A percentile compares a stretch with the other conserved stretches of the same genome.
Conservation (phyloP, 345 rosid genomes). For the Garcia nutans region DNA sequence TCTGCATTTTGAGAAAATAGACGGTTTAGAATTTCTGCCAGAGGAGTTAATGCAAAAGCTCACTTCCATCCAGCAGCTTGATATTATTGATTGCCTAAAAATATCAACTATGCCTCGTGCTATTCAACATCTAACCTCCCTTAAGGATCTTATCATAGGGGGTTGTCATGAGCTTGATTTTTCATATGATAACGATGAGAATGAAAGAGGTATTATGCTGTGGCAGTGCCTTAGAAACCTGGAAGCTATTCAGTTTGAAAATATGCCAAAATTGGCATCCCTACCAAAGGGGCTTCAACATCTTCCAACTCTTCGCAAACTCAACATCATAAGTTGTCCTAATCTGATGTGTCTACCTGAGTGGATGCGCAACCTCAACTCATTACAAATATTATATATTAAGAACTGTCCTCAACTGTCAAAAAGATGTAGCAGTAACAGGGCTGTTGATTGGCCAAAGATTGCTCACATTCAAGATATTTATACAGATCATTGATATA, state of each 20-base stretch:
- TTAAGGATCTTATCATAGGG: not conserved
- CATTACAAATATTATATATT: not conserved
- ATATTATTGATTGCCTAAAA: not conserved
- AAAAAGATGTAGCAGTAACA: not conserved
- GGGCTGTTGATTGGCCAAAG: constrained; percentile 8
- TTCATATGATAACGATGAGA: not conserved
- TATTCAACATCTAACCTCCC: not conserved
- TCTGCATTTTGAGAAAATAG: not conserved
- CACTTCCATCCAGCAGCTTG: not conserved
- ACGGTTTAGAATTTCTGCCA: not conserved
- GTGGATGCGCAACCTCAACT: not conserved
- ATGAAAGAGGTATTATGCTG: not conserved
- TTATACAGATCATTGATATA: not conserved
- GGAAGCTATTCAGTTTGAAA: not conserved
- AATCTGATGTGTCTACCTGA: not conserved
- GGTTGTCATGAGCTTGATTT: not conserved
- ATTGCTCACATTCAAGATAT: constrained; percentile 15
- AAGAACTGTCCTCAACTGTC: not conserved
- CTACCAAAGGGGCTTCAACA: constrained; percentile 10
- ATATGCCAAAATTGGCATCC: not conserved
- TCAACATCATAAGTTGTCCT: not conserved
- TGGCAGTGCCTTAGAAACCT: constrained; percentile 11
- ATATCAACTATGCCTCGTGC: not conserved
- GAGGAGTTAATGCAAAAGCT: constrained; percentile 5
- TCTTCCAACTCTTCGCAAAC: not conserved